Evolutionary conservation across 371 early-diverging fungal genomes (phyloP), one percentile per base, ranked within the genome.

Genomic region (Mortierella sp.): DNA sequence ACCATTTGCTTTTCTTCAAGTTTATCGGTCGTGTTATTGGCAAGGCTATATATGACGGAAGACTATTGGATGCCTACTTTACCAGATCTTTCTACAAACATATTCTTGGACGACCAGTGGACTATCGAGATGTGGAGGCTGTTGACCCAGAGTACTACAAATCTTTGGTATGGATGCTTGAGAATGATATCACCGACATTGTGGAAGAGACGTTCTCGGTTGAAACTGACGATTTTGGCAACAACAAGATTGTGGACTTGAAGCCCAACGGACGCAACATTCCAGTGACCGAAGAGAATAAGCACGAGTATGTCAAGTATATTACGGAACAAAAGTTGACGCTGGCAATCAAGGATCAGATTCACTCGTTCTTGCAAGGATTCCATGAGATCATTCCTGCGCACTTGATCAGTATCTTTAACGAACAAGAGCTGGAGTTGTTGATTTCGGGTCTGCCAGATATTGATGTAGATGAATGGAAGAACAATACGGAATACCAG

Each of bases 401-500:
- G 32, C 88, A 93, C 23, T 84, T 99, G 70, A 92, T 99, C 67
- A 91, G 92, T 73, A 98, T 99, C 53, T 99, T 99, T 81, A 97
- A 98, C 83, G 99, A 99, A 83, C 98, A 98, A 85, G 99, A 99
- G 79, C 87, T 99, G 49, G 99, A 99, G 84, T 88, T 99, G 56
- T 87, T 99, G 66, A 99, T 99, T 81, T 96, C 97, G 53, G 99
- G 99, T 53, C 85, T 99, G 81, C 97, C 98, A 1, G 99, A 99
- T 67, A 96, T 99, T 70, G 99, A 99, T 83, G 91, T 99, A 59
- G 99, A 99, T 73, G 99, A 99, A 83, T 99, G 99, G 99, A 96
- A 94, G 80, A 98, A 97, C 85, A 95, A 98, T 85, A 97, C 99
- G 1, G 96, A 93, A 72, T 99, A 99, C 82, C 91, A 94, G 72